Base-by-base conservation (phyloP, 2,329 filamentous ascomycete species). In the Epichloe bromicola region DNA sequence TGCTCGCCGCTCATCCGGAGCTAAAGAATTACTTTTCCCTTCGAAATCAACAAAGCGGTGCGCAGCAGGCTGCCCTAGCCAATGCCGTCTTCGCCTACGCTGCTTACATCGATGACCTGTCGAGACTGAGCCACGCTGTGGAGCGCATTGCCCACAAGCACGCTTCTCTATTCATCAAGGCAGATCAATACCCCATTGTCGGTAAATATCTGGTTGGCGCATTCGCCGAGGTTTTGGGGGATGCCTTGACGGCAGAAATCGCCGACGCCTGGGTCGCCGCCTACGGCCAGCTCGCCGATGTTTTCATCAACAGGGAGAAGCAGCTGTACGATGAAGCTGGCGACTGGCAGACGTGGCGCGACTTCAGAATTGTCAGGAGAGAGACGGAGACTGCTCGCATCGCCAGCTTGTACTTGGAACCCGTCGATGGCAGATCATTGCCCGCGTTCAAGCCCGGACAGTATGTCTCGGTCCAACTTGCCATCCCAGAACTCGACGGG, bases 81-180 rank as follows among this genome's bases (percentile, higher is more conserved):
- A 73, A 70, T 40, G 74, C 85, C 1, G 76, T 91, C 6, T 78
- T 84, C 57, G 83, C 83, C 50, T 90, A 89, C 60, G 86, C 86
- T 46, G 69, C 74, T 36, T 74, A 88, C 65, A 84, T 90, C 60
- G 83, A 88, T 64, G 75, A 88, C 61, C 74, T 87, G 0, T 75
- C 73, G 45, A 76, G 71, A 19, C 72, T 89, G 4, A 64, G 64
- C 12, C 72, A 76, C 34, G 70, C 69, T 36, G 71, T 79, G 14
- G 82, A 87, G 64, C 77, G 82, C 59, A 88, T 91, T 56, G 83
- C 82, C 52, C 79, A 88, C 60, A 89, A 88, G 69, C 86, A 90
- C 61, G 83, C 75, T 23, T 84, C 79, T 1, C 73, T 90, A n/a
- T 79, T 78, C 61, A 77, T 90, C 60, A 69, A 72, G 56, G 74